Evolutionary conservation across 2,329 filamentous ascomycete genomes (phyloP), one percentile per base, ranked within the genome.

Genomic region (Chaetoscypha palmicola): DNA sequence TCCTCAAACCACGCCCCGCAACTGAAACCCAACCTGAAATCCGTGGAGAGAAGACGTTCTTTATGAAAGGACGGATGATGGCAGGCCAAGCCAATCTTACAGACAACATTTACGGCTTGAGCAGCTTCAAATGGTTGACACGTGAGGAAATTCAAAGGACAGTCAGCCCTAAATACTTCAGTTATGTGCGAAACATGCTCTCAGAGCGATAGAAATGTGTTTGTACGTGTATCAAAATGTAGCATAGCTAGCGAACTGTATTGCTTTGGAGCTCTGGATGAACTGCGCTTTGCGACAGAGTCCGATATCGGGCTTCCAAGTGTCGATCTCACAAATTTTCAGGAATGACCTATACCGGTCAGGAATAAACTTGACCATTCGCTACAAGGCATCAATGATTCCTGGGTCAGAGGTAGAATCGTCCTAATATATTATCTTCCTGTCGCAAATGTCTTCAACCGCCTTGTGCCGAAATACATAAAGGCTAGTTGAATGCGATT

Each of bases 31-130:
- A 55, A 67, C 73, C 60, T 63, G 64, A 23, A 17, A 47, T 2
- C 57, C 72, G 35, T 59, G 64, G 46, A 56, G 63, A 53, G 66
- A 73, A 95, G 74, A 82, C 81, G 2, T 98, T 98, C 67, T 96
- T 94, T 74, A 79, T 97, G 72, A 97, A 97, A 73, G 86, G 81
- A 39, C 79, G 92, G 51, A 97, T 98, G 64, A 87, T 97, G 85
- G 88, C 90, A 24, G 92, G 92, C n/a, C 92, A 97, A 68, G 88
- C 84, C 22, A 77, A 95, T 64, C 66, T 97, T 41, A 70, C 71
- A 50, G 72, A 71, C 47, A 95, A 92, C 67, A 69, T 71, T 49
- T 74, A 85, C 45, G 85, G 83, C 4, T 71, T 92, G 42, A 72
- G 74, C 42, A 88, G 96, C 63, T 98, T 92, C 70, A 81, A 86